Evolutionary conservation across 2,329 filamentous ascomycete genomes (phyloP).

Genomic region (Chaetomiaceae sp.): DNA sequence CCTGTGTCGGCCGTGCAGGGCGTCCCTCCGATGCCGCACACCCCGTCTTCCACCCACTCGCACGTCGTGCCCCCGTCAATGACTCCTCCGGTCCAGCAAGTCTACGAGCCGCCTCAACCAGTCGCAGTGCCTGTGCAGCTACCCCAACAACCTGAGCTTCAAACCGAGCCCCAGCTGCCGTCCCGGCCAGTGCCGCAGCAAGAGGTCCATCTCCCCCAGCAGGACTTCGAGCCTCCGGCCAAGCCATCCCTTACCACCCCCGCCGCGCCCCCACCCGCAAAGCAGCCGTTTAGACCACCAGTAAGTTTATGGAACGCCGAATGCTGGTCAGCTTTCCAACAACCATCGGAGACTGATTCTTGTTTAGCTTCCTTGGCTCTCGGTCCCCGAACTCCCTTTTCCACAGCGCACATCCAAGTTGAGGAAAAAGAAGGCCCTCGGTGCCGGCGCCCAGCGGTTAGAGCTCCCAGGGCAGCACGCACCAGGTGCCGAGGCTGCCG

Average conservation of each 20-base stretch:
- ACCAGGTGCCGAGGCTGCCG: constrained; percentile 26
- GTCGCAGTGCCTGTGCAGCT: neutral
- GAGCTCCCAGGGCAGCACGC: constrained; percentile 35
- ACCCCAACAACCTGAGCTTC: constrained; percentile 1
- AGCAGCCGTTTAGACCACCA: constrained; percentile 42
- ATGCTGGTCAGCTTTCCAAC: neutral
- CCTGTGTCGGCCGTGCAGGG: constrained; percentile 39
- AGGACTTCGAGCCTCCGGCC: constrained; percentile 12
- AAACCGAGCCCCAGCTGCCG: constrained; percentile 4
- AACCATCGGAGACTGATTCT: constrained; percentile 26
- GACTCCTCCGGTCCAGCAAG: constrained; percentile 45
- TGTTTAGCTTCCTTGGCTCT: constrained; percentile 54
- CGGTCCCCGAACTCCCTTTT: constrained; percentile 47
- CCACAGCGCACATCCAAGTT: constrained; percentile 39
- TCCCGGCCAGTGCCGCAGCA: constrained; percentile 7
- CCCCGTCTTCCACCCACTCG: constrained; percentile 50
- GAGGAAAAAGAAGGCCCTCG: constrained; percentile 37
- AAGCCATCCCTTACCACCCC: constrained; percentile 3
- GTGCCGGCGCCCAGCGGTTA: constrained; percentile 35
- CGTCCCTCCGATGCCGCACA: constrained; percentile 41
- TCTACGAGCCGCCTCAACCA: constrained; percentile 14
- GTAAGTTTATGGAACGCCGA: no score
- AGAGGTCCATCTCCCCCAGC: constrained; percentile 5
- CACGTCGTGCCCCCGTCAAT: constrained; percentile 34
- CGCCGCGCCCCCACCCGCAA: constrained; percentile 11